Evolutionary conservation across 2,329 filamentous ascomycete genomes (phyloP).

Genomic region (Talaromyces sp.): DNA sequence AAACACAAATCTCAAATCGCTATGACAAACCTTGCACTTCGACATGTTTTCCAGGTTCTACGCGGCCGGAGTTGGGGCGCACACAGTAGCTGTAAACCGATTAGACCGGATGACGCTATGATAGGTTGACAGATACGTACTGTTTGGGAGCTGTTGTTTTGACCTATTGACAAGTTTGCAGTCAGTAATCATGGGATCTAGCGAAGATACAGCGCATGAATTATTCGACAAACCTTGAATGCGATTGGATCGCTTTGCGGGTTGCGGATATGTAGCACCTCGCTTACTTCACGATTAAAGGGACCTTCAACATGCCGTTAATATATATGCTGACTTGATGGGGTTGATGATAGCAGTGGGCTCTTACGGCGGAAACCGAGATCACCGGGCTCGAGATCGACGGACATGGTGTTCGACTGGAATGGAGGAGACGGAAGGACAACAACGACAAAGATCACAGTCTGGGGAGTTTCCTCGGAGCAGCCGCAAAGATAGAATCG

Average conservation of each 20-base stretch:
- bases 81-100: conserved; percentile 78
- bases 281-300: conserved; percentile 64
- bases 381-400: conserved; percentile 88
- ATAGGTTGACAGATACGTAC: conserved; percentile 57
- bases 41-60: conserved; percentile 84
- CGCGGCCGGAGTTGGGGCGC: conserved; percentile 91
- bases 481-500: neutral
- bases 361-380: conserved; percentile 82
- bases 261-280: conserved; percentile 61
- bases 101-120: conserved; percentile 16
- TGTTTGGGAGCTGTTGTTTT: conserved; percentile 99
- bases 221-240: conserved; percentile 56
- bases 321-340: conserved; percentile 13
- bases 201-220: conserved; percentile 1
- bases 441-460: conserved; percentile 18
- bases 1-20: neutral
- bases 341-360: conserved; percentile 19
- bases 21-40: conserved; percentile 76
- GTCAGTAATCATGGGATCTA: conserved; percentile 20
- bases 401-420: conserved; percentile 67
- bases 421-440: conserved; percentile 25
- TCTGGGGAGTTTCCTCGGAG: neutral
- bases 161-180: conserved; percentile 60
- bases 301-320: conserved; percentile 49
- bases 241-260: conserved; percentile 58